These are phyloP conservation scores for Pichia ethanolica DNA, from an alignment of 805 yeast genomes.

Conservation along the genomic window DNA sequence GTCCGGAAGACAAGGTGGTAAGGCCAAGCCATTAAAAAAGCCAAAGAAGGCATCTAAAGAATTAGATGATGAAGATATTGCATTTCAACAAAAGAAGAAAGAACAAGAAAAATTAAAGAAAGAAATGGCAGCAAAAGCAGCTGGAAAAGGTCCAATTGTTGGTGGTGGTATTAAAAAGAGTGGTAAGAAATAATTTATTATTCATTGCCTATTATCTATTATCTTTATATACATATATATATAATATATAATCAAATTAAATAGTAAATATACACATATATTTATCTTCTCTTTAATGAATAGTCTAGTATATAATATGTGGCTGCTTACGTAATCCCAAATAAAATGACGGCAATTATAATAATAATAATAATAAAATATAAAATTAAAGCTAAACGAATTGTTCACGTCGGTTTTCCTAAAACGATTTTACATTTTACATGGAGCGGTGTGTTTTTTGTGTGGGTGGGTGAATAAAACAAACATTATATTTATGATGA, in stretches of 20 bases:
- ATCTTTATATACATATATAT: slow-evolving; percentile 3
- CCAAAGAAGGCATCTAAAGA: slow-evolving; percentile 77
- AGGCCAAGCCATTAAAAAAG: slow-evolving; percentile 79
- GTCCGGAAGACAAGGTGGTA: slow-evolving; percentile 98
- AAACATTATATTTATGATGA: too few species aligned
- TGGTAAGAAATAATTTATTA: slow-evolving; percentile 41
- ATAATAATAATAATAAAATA: too few species aligned
- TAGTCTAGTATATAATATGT: too few species aligned
- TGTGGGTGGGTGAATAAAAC: too few species aligned
- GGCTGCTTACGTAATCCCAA: too few species aligned
- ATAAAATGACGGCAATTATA: too few species aligned
- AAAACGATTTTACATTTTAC: too few species aligned
- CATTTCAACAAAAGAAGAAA: slow-evolving; percentile 89
- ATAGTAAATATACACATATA: too few species aligned
- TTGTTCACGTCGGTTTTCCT: too few species aligned
- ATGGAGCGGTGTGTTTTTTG: too few species aligned
- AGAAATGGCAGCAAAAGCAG: slow-evolving; percentile 79
- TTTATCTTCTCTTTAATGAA: too few species aligned
- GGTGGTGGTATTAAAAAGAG: slow-evolving; percentile 97
- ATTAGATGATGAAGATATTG: slow-evolving; percentile 78
- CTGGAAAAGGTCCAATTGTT: slow-evolving; percentile 83
- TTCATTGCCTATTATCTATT: neutral
- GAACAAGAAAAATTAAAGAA: slow-evolving; percentile 92
- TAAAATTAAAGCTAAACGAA: too few species aligned
- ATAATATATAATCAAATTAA: neutral